Conservation (phyloP, 495 filamentous ascomycete species). For the Jackrogersella multiformis region DNA sequence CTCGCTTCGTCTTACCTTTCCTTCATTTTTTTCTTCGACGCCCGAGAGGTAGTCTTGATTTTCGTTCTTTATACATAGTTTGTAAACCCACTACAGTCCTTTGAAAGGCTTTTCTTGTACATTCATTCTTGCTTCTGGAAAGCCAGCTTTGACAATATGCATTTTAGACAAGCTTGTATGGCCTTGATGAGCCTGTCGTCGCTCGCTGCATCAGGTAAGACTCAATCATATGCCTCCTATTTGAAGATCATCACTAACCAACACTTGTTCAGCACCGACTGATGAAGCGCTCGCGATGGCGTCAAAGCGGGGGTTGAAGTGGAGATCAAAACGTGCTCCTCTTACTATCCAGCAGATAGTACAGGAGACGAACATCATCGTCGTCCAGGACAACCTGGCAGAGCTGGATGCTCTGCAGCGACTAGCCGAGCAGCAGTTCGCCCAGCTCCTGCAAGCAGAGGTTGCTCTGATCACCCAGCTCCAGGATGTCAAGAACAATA, state of each 20-base stretch:
- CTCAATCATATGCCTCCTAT: background rate
- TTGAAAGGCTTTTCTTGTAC: conserved; percentile 45
- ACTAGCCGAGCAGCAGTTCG: conserved; percentile 48
- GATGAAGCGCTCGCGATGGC: conserved; percentile 20
- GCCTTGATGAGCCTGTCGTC: conserved; percentile 45
- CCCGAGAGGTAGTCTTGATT: conserved; percentile 42
- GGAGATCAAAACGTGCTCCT: conserved; percentile 34
- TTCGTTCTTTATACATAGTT: conserved; percentile 36
- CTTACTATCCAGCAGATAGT: conserved; percentile 43
- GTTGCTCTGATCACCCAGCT: conserved; percentile 46
- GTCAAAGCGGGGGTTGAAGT: conserved; percentile 35
- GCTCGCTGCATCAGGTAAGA: conserved; percentile 46
- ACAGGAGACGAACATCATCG: conserved; percentile 43
- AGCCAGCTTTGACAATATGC: conserved; percentile 45
- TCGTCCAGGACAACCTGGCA: conserved; percentile 44
- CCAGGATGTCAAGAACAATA: conserved; percentile 52
- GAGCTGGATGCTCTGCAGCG: conserved; percentile 44
- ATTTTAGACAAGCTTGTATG: conserved; percentile 38
- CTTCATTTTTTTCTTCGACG: conserved; percentile 34
- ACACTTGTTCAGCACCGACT: conserved; percentile 38
- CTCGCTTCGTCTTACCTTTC: conserved; percentile 27
- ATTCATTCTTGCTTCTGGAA: conserved; percentile 40
- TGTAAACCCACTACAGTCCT: conserved; percentile 31
- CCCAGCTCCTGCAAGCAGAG: conserved; percentile 47
- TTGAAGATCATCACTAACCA: conserved; percentile 7